Base-by-base conservation (phyloP, 176 grass and related monocot species). In the Raddia distichophylla region DNA sequence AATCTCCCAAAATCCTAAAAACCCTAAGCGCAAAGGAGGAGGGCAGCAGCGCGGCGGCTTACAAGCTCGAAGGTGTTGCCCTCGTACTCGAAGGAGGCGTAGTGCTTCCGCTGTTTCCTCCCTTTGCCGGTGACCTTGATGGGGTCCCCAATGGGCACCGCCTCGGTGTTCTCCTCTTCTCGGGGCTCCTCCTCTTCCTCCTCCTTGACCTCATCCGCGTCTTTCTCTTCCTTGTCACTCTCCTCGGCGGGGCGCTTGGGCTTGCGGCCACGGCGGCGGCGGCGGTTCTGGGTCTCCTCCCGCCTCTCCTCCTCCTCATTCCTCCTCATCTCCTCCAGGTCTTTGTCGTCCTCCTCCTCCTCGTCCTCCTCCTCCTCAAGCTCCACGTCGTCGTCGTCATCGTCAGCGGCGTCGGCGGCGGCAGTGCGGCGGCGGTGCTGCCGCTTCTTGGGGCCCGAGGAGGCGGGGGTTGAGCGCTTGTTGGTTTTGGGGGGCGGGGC, bases 11-110 rank as follows among this genome's bases (percentile, higher is more conserved):
- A 85, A 73, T 19, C 59, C 66, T 35, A 87, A 83, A 87, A 81
- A 67, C 48, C 48, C 12, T 48, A 18, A 8, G 34, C 10, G 75
- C 5, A 58, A 37, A 57, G 18, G 50, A 72, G 42, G 22, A 64
- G 34, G 10, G 58, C 18, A 61, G 60, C 52, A 44, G 53, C 11
- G 53, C 10, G 50, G 64, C 35, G 5, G 51, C 76, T 81, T 88
- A 98, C 95, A 8, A 95, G 88, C 67, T 95, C 90, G 37, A 93
- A 99, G 3, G 83, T 84, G 83, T 99, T 95, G 12, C 92, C 90
- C 63, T 99, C 96, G 72, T 90, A 95, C 83, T 95, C 93, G 59
- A 99, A 99, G 44, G 93, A 95, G 52, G 73, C 3, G 51, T 90
- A 99, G 54, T 95, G 89, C 67, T 64, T 84, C 85, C 87, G 93